Base-by-base conservation (phyloP, 345 rosid genomes). In the Syzygium oleosum region DNA sequence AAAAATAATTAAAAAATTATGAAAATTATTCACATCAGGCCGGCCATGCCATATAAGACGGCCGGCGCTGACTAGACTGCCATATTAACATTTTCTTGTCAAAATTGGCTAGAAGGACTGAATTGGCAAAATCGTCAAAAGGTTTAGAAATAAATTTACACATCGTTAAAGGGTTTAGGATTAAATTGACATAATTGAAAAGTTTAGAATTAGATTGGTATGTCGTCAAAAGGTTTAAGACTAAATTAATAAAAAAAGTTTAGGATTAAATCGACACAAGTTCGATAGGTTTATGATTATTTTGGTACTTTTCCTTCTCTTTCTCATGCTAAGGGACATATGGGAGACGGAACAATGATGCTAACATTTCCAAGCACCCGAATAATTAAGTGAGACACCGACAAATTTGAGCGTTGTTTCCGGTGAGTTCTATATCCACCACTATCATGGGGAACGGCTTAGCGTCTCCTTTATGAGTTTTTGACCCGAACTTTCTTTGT, bases 81-180 rank as follows among this genome's bases (percentile, higher is more conserved):
- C 1, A 2, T 14, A 25, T 58, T 25, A 58, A 29, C 3, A 0
- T 58, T 58, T 1, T 5, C 27, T 0, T 0, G 0, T 0, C 2
- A 27, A 59, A 59, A 27, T 59, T 59, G 0, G 15, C 6, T 0
- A 0, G 1, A 59, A 59, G 8, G 12, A 59, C 7, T 59, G 12
- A 58, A 27, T 27, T 27, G 31, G 11, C 16, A 27, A 25, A 0
- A 4, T 59, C 12, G 12, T 43, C 46, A 43, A 5, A 59, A 12
- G 7, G 2, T 58, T 58, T 1, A 1, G 0, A 29, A 25, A 6
- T 58, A 58, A 58, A 59, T 58, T 25, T 4, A 0, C 3, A 25
- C 5, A 58, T 58, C 15, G 27, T 58, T 2, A 14, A 58, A 58
- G 27, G 3, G 3, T 59, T 59, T 11, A 59, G 2, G 1, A 59